These are phyloP conservation scores for Pseudogymnoascus sp. DNA, from an alignment of 2,329 filamentous ascomycete species.

Conservation along the genomic window DNA sequence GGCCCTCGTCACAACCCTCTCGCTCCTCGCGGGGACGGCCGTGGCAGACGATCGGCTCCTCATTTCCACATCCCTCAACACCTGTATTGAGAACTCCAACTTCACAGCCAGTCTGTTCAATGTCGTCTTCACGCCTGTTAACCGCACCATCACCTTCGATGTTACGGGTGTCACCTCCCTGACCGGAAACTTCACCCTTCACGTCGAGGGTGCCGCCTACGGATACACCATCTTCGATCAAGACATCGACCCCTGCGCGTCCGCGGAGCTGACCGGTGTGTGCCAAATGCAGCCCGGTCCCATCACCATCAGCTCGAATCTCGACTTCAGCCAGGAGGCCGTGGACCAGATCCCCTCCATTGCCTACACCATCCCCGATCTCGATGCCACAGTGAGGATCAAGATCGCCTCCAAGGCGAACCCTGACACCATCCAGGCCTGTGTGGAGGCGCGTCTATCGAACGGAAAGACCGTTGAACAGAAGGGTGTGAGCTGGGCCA, in stretches of 20 bases:
- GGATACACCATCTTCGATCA: conserved; percentile 64
- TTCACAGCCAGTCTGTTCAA: conserved; percentile 88
- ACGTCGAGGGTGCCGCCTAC: conserved; percentile 71
- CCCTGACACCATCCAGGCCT: conserved; percentile 59
- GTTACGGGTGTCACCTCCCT: conserved; percentile 79
- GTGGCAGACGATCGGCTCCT: conserved; percentile 57
- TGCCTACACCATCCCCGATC: conserved; percentile 81
- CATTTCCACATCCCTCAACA: conserved; percentile 72
- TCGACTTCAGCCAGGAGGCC: conserved; percentile 49
- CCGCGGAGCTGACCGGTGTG: conserved; percentile 57
- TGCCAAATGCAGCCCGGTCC: conserved; percentile 87
- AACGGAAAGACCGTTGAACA: conserved; percentile 91
- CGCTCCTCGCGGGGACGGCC: conserved; percentile 28
- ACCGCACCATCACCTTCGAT: conserved; percentile 63
- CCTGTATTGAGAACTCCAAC: conserved; percentile 74
- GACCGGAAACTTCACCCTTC: conserved; percentile 70
- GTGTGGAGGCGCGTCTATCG: conserved; percentile 77
- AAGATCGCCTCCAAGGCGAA: conserved; percentile 63
- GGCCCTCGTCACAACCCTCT: conserved; percentile 10
- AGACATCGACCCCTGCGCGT: conserved; percentile 67
- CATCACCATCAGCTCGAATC: conserved; percentile 66
- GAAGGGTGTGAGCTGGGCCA: conserved; percentile 79
- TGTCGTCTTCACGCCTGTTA: conserved; percentile 68
- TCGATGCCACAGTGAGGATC: conserved; percentile 77
- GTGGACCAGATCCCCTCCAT: conserved; percentile 66